These are phyloP conservation scores for Taphrina deformans DNA, from an alignment of 1,139 yeast species.

Conservation along the genomic window DNA sequence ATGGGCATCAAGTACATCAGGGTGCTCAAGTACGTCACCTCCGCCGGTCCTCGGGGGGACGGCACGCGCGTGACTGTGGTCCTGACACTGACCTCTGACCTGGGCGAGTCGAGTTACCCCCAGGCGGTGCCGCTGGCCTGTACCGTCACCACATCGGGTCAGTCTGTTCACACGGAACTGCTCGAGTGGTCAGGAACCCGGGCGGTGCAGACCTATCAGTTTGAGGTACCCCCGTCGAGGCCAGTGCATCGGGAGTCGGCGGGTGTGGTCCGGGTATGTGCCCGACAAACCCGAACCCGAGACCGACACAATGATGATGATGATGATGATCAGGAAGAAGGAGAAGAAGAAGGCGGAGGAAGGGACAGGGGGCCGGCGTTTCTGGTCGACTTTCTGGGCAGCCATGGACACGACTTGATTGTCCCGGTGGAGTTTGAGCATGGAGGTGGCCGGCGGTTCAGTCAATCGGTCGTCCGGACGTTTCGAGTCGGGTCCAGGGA, in stretches of 20 bases:
- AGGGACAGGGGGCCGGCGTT: not conserved
- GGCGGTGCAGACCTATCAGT: conserved; percentile 5
- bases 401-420: not conserved
- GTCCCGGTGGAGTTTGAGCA: not conserved
- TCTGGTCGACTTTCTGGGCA: not conserved
- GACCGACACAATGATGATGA: not conserved
- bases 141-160: not conserved
- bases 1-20: conserved; percentile 6
- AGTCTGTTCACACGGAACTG: not conserved
- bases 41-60: not conserved
- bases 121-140: not conserved
- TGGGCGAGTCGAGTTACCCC: conserved; percentile 21
- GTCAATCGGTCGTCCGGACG: not conserved
- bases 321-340: no score
- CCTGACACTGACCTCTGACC: conserved; percentile 17
- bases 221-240: no score
- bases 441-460: not conserved
- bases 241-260: not conserved
- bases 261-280: not conserved
- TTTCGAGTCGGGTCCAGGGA: not conserved
- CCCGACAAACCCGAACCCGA: not conserved
- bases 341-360: no score
- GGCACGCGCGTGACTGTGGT: not conserved
- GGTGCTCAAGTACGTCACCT: not conserved
- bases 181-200: conserved; percentile 4